Percentiles rank a stretch among this genome's conserved stretches.
phyloP scores from a whole-genome alignment of 129 eudicot genomes.

The Dittrichia graveolens region DNA sequence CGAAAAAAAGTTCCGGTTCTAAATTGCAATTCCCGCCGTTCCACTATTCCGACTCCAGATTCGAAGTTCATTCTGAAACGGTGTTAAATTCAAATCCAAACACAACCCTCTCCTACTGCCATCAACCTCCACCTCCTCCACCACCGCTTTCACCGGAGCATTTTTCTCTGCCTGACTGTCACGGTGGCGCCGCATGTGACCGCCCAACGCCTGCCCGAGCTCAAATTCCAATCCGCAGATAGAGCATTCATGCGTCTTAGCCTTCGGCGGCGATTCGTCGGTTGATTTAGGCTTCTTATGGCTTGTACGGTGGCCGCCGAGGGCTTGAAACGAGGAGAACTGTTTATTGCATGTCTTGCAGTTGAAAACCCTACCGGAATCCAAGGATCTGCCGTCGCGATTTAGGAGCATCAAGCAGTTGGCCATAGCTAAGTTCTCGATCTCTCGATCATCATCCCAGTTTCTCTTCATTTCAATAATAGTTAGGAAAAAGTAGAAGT shows the following conservation, averaged over 20 bases:
- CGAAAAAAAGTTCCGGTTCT: background rate
- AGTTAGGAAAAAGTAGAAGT: background rate
- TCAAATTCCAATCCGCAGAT: constrained; percentile 58
- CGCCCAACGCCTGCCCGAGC: constrained; percentile 66
- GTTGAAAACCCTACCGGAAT: constrained; percentile 29
- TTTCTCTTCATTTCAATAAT: constrained; percentile 32
- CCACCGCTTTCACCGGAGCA: background rate
- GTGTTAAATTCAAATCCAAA: constrained; percentile 51
- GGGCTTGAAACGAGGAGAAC: constrained; percentile 58
- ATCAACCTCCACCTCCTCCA: constrained; percentile 26
- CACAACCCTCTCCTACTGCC: constrained; percentile 28
- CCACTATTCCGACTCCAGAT: constrained; percentile 27
- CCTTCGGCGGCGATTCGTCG: constrained; percentile 23
- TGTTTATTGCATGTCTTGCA: constrained; percentile 53
- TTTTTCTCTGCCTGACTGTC: constrained; percentile 22
- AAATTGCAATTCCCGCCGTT: constrained; percentile 35
- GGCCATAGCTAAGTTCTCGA: constrained; percentile 56
- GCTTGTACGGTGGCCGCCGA: constrained; percentile 75
- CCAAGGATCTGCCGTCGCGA: constrained; percentile 7
- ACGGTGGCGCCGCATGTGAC: constrained; percentile 72
- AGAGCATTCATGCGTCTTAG: constrained; percentile 54
- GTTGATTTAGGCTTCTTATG: constrained; percentile 44
- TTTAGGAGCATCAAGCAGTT: constrained; percentile 52
- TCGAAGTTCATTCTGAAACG: constrained; percentile 38
- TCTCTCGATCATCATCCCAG: constrained; percentile 34